Evolutionary conservation across 345 rosid genomes (phyloP).

Genomic region (Arabis hirsuta): DNA sequence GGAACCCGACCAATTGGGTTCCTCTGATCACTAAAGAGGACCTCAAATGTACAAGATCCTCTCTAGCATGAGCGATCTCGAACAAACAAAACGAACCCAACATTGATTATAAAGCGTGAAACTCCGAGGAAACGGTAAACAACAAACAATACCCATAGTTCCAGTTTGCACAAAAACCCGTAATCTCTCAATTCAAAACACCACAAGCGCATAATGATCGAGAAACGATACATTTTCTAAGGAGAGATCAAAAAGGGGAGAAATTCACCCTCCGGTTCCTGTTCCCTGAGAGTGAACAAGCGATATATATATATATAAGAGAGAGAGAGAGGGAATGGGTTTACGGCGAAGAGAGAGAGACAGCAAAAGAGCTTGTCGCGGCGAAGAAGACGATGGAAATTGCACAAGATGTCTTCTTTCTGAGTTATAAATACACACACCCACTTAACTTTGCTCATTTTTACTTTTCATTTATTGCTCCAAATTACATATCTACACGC

Average conservation of each 20-base stretch:
- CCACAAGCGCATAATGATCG: neutral
- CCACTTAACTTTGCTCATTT: slow-evolving; percentile 37
- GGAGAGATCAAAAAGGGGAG: neutral
- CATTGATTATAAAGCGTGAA: neutral
- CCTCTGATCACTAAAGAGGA: neutral
- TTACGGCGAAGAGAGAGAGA: slow-evolving; percentile 26
- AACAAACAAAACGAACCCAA: slow-evolving; percentile 13
- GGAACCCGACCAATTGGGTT: neutral
- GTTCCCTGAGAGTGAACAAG: slow-evolving; percentile 26
- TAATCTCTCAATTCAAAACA: slow-evolving; percentile 11
- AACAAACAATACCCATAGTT: neutral
- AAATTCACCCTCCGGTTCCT: slow-evolving; percentile 34
- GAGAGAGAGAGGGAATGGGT: neutral
- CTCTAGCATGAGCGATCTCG: neutral
- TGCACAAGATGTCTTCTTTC: slow-evolving; percentile 5
- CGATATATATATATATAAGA: too few species aligned
- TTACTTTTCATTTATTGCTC: slow-evolving; percentile 37
- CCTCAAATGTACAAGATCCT: neutral
- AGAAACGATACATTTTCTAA: neutral
- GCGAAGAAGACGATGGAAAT: slow-evolving; percentile 27
- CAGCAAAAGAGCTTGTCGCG: slow-evolving; percentile 24
- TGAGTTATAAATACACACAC: slow-evolving; percentile 23
- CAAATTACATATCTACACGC: slow-evolving; percentile 18
- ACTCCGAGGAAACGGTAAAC: neutral
- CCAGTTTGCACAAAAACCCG: neutral